These are phyloP conservation scores for Xylaria nigripes DNA, from an alignment of 495 filamentous ascomycete genomes.

Conservation along the genomic window DNA sequence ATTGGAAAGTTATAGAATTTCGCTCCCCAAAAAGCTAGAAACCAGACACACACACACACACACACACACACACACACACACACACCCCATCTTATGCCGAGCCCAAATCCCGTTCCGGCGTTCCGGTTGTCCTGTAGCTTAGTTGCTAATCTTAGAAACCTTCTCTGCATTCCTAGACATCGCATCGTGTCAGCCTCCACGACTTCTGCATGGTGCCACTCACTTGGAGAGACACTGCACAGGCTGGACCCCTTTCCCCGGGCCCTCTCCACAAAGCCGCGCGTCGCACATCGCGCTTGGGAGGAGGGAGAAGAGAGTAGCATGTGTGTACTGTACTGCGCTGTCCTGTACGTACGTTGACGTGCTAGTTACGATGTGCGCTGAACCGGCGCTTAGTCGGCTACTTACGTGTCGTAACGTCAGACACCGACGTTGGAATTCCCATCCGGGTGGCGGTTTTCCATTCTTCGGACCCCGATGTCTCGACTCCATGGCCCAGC, in stretches of 20 bases:
- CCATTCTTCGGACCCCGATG: no score
- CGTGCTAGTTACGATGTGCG: neutral
- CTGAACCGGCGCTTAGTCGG: slow-evolving; percentile 5
- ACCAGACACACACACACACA: no score
- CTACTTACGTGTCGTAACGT: neutral
- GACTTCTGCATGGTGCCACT: neutral
- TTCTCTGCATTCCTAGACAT: neutral
- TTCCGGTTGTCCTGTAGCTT: no score
- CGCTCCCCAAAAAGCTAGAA: no score
- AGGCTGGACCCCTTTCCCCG: neutral
- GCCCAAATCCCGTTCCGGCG: neutral
- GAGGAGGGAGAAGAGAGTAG: neutral
- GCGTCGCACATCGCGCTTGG: slow-evolving; percentile 10
- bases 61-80: no score
- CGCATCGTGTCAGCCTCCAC: neutral
- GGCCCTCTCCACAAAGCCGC: neutral
- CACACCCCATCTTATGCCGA: slow-evolving; percentile 1
- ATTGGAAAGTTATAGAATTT: no score
- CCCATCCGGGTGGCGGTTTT: no score
- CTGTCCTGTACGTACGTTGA: no score
- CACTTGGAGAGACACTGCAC: neutral
- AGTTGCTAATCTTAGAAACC: neutral
- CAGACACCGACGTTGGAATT: no score
- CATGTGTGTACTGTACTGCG: no score
- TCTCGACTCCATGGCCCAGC: no score